Conservation (phyloP, 1,284 basidiomycete genomes). For the Austropuccinia psidii region DNA sequence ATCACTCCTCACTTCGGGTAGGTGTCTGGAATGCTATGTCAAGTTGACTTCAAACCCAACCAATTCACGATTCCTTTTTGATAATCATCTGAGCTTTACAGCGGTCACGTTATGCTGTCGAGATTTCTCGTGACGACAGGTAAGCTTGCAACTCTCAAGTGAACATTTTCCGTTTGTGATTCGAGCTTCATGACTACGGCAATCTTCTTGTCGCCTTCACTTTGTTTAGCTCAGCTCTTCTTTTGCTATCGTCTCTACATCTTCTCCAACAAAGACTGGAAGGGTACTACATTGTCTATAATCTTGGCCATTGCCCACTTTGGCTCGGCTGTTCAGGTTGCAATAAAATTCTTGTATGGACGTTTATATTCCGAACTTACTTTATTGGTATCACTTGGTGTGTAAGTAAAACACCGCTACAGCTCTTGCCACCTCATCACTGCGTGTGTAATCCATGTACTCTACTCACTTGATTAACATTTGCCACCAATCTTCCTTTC, state of each 20-base stretch:
- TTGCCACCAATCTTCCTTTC: not conserved
- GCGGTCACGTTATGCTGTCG: constrained; percentile 8
- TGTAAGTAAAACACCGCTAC: not conserved
- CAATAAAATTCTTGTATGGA: constrained; percentile 3
- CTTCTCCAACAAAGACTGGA: constrained; percentile 22
- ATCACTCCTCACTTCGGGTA: constrained; percentile 23
- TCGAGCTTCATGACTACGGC: too few relatives aligned
- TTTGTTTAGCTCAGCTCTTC: constrained; percentile 8
- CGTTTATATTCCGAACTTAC: not conserved
- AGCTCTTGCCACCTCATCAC: not conserved
- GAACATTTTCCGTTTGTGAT: too few relatives aligned
- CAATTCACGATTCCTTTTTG: not conserved
- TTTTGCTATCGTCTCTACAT: constrained; percentile 18
- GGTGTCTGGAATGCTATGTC: not conserved
- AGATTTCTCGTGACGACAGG: constrained; percentile 18
- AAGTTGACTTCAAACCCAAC: not conserved
- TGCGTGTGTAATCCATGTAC: too few relatives aligned
- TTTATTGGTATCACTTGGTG: constrained; percentile 11
- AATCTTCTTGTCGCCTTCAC: too few relatives aligned
- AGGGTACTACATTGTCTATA: constrained; percentile 3
- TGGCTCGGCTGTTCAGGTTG: not conserved
- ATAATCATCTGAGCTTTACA: not conserved
- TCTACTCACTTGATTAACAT: not conserved
- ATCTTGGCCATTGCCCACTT: constrained; percentile 8
- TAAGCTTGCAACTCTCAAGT: not conserved